Evolutionary conservation across 805 yeast genomes (phyloP), one percentile per base, ranked within the genome.

Genomic region (Ascoidea asiatica): DNA sequence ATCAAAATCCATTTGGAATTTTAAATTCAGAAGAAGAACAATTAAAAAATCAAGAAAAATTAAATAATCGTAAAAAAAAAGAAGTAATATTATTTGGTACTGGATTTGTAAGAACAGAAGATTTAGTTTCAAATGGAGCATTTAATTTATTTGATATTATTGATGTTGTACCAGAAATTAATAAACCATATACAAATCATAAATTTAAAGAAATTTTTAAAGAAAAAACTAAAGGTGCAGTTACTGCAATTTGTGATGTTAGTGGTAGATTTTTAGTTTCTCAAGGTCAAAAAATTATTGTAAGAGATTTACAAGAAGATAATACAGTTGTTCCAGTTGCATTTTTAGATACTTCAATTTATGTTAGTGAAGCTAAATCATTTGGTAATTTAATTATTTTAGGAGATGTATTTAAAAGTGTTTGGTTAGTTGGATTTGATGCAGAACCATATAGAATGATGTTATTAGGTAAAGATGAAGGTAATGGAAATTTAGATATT

Each of bases 371-470:
- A 51, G 72, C 86, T 15, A 89, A 89, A 61, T 71, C 88, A 50
- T 77, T 87, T 57, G 89, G 94, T 37, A 86, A 89, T 58, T 63
- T 90, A 53, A 58, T 90, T n/a, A 54, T 88, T 1, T 61, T 88
- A 17, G 95, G 95, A 18, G 98, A 92, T 60, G 66, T 85, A 0
- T 69, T 78, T 61, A 81, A 84, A 52, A 76, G 88, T 52, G 68
- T 86, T 4, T 78, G 88, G 67, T 67, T 92, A 46, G 78, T 80
- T 22, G 97, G 97, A 1, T 89, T 88, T 62, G 95, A 88, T 59
- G 90, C 94, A 2, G 96, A 90, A 54, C 99, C 99, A 1, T 89
- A 85, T 58, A 66, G 96, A 50, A 78, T 90, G 79, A 67, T 87
- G 17, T 60, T 73, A 46, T 60, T 92, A 43, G 89, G 95, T 6